Evolutionary conservation across 2,329 filamentous ascomycete genomes (phyloP), one percentile per base, ranked within the genome.

Genomic region (Exophiala aquamarina): DNA sequence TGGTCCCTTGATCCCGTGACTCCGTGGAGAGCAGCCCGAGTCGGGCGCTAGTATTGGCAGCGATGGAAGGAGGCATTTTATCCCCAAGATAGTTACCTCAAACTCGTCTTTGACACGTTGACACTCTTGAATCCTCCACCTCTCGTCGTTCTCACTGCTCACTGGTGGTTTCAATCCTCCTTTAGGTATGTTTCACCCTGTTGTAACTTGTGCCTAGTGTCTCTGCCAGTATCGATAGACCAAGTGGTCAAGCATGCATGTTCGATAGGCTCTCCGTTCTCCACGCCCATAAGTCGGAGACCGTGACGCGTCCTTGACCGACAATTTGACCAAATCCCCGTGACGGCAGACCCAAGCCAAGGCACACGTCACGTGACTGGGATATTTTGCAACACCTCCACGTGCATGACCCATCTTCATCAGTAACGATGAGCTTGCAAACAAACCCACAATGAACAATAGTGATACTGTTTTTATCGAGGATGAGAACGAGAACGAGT

Each of bases 401-500:
- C 28, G n/a, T n/a, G n/a, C 28, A 31, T 31, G 9, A n/a, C 28
- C 13, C 17, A 18, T 14, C 32, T 7, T 34, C 5, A 18, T n/a
- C 32, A 18, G 14, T 14, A 14, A 34, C n/a, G 5, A 5, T 14
- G 13, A 7, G 17, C 6, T 18, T 34, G 32, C 13, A n/a, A n/a
- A n/a, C n/a, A n/a, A n/a, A n/a, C n/a, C n/a, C n/a, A n/a, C n/a
- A n/a, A 31, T 31, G 9, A 31, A 31, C n/a, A 9, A n/a, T 31
- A n/a, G n/a, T 31, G 28, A 31, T 9, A 9, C 28, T n/a, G 28
- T 31, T n/a, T 9, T n/a, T 31, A 9, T 9, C 26, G 52, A 62
- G 36, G 57, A 66, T 28, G 62, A 69, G 66, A 4, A 5, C n/a
- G 50, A 49, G 7, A 51, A 55, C 20, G 69, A 69, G 28, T 83